These are phyloP conservation scores for Cryptococcus sp. DNA, from an alignment of 1,284 basidiomycete species.

Conservation along the genomic window DNA sequence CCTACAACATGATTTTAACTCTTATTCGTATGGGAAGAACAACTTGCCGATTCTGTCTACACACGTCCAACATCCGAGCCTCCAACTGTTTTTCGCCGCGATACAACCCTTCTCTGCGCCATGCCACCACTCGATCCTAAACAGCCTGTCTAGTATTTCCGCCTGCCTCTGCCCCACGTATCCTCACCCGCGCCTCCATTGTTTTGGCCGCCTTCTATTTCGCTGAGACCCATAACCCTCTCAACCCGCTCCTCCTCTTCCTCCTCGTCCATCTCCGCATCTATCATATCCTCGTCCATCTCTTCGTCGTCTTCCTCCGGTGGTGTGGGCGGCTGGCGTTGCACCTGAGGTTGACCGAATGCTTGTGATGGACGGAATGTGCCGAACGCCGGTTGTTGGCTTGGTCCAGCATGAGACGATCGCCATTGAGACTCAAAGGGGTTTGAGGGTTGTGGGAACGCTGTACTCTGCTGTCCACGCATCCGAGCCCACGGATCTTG, in stretches of 20 bases:
- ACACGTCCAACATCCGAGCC: too few relatives aligned
- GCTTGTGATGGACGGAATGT: neutral
- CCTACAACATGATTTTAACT: too few relatives aligned
- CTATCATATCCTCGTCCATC: slow-evolving; percentile 6
- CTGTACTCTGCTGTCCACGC: neutral
- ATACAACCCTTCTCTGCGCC: too few relatives aligned
- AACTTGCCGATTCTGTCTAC: too few relatives aligned
- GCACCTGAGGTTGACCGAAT: neutral
- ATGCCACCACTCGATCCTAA: too few relatives aligned
- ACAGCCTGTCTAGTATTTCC: slow-evolving; percentile 4
- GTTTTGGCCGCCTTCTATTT: neutral
- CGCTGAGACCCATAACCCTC: slow-evolving; percentile 8
- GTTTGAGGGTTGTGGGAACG: neutral
- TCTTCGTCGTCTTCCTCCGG: slow-evolving; percentile 2
- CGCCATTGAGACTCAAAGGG: slow-evolving; percentile 7
- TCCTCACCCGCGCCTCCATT: neutral
- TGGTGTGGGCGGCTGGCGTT: slow-evolving; percentile 5
- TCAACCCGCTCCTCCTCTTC: slow-evolving; percentile 13
- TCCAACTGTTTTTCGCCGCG: too few relatives aligned
- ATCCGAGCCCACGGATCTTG: slow-evolving; percentile 20
- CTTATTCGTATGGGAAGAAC: too few relatives aligned
- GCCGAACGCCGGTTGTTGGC: neutral
- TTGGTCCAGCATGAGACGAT: neutral
- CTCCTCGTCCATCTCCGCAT: slow-evolving; percentile 16
- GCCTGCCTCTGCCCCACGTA: slow-evolving; percentile 12